phyloP scores from a whole-genome alignment of 2,329 filamentous ascomycete species.

The Penicillium paneum region DNA sequence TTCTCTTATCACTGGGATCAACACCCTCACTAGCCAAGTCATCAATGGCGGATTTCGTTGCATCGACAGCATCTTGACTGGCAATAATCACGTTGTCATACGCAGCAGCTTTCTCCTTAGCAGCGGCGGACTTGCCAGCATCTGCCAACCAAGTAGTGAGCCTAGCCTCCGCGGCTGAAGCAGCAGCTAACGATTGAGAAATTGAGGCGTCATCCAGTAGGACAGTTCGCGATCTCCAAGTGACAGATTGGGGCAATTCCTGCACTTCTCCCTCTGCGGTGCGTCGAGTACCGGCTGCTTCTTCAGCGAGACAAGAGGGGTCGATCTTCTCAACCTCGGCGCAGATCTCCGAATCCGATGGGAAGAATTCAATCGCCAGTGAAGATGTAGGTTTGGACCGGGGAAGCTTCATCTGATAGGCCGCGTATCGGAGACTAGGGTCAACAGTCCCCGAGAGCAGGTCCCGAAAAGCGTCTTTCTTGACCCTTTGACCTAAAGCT shows the following conservation, averaged over 20 bases:
- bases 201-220: constrained; percentile 91
- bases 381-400: constrained; percentile 76
- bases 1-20: constrained; percentile 74
- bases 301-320: constrained; percentile 62
- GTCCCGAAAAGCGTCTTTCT: constrained; percentile 79
- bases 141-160: constrained; percentile 50
- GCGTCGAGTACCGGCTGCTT: constrained; percentile 49
- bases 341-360: constrained; percentile 59
- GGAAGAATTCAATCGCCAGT: constrained; percentile 77
- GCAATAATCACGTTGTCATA: constrained; percentile 89
- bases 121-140: constrained; percentile 38
- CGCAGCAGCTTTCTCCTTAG: constrained; percentile 69
- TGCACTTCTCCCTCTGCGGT: constrained; percentile 43
- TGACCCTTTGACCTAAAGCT: constrained; percentile 61
- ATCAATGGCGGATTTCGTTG: constrained; percentile 88
- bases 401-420: constrained; percentile 85
- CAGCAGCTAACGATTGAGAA: constrained; percentile 73
- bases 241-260: constrained; percentile 68
- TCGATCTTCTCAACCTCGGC: constrained; percentile 69
- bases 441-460: constrained; percentile 82
- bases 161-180: constrained; percentile 55
- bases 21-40: constrained; percentile 82
- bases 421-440: constrained; percentile 88
- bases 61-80: constrained; percentile 90
- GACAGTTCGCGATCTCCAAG: constrained; percentile 81